A percentile compares a stretch with the other conserved stretches of the same genome.
Conservation (phyloP, 768 basidiomycete species). For the Leccinum rimulosum region DNA sequence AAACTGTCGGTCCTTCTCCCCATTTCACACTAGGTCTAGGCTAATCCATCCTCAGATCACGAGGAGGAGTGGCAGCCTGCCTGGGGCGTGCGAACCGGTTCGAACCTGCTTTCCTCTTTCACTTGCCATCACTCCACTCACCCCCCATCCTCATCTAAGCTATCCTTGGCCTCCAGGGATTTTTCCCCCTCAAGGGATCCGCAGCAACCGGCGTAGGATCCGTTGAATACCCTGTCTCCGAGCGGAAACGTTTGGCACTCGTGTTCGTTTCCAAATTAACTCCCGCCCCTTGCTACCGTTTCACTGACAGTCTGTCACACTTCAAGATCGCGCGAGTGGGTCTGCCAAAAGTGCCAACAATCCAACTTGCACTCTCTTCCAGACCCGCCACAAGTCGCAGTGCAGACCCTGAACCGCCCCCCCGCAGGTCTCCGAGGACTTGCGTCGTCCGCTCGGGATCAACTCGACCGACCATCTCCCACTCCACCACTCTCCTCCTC, state of each 20-base stretch:
- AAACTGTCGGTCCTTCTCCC: conserved; percentile 56
- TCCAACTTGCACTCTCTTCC: conserved; percentile 70
- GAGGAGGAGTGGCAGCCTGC: conserved; percentile 98
- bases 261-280: conserved; percentile 49
- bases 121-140: conserved; percentile 13
- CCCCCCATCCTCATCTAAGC: conserved; percentile 41
- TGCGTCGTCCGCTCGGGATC: conserved; percentile 12
- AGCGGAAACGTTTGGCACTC: conserved; percentile 74
- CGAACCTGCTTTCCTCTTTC: conserved; percentile 20
- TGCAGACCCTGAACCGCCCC: conserved; percentile 14
- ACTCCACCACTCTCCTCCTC: conserved; percentile 9
- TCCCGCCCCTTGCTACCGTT: conserved; percentile 1
- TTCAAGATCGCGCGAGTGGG: conserved; percentile 75
- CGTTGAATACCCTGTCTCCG: conserved; percentile 69
- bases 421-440: conserved; percentile 23
- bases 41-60: conserved; percentile 58
- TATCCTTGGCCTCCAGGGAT: conserved; percentile 84
- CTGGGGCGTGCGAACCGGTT: conserved; percentile 95
- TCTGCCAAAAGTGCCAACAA: conserved; percentile 69
- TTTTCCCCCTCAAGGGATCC: conserved; percentile 87
- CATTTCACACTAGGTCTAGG: conserved; percentile 28
- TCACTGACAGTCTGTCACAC: conserved; percentile 11
- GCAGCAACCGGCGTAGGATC: conserved; percentile 86
- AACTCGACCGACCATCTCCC: conserved; percentile 16
- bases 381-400: conserved; percentile 43